Conservation (phyloP, 116 monocot genomes). For the Dioscorea cayenensis region DNA sequence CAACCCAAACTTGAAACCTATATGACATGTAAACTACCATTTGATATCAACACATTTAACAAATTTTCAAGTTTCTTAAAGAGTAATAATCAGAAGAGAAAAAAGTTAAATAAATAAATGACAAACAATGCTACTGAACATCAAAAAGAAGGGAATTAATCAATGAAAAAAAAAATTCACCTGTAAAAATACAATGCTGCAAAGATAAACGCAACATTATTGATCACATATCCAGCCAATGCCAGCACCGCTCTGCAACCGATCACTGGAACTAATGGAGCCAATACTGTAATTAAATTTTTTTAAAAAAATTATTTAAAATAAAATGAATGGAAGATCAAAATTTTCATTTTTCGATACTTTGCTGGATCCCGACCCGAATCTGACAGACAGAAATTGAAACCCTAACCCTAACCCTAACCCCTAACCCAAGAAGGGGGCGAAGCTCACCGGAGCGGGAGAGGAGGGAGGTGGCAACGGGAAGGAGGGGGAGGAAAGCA, state of each 20-base stretch:
- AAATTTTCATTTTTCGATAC: neutral
- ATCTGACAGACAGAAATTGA: neutral
- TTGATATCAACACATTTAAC: no score
- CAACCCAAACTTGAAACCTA: no score
- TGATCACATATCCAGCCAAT: conserved; percentile 69
- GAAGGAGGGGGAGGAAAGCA: conserved; percentile 87
- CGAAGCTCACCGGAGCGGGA: conserved; percentile 50
- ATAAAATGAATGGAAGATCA: neutral
- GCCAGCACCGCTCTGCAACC: conserved; percentile 79
- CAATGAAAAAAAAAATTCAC: conserved; percentile 21
- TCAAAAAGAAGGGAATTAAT: neutral
- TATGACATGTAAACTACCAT: no score
- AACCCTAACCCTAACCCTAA: neutral
- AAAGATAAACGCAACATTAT: conserved; percentile 65
- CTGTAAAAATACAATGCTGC: conserved; percentile 72
- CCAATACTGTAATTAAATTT: conserved; percentile 45
- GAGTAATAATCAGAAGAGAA: neutral
- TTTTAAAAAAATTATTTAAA: neutral
- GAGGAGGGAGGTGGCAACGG: conserved; percentile 36
- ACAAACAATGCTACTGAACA: neutral
- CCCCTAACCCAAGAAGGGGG: neutral
- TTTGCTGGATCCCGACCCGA: no score
- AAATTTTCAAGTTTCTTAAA: no score
- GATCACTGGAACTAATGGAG: conserved; percentile 55
- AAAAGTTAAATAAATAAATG: neutral